Evolutionary conservation across 179 eudicot species (phyloP).

Genomic region (Beta corolliflora): DNA sequence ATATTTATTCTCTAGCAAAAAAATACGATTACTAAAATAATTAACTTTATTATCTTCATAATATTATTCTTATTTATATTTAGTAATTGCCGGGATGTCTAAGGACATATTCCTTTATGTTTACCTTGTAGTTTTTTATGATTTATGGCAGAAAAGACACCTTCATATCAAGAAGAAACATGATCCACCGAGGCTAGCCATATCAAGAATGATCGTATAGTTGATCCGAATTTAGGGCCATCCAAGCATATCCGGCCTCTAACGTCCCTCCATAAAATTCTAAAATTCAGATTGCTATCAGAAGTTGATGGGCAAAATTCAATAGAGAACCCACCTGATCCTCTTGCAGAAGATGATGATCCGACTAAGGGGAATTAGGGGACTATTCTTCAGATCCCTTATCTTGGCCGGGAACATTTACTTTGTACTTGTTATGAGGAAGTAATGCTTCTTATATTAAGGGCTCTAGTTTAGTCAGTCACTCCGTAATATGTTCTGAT

Average conservation of each 20-base stretch:
- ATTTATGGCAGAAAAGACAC: slow-evolving; percentile 45
- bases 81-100: too few relatives aligned
- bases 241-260: slow-evolving; percentile 62
- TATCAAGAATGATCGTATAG: slow-evolving; percentile 33
- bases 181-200: slow-evolving; percentile 55
- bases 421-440: too few relatives aligned
- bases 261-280: slow-evolving; percentile 58
- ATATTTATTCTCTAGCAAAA: too few relatives aligned
- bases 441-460: not conserved
- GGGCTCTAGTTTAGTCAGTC: not conserved
- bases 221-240: slow-evolving; percentile 41
- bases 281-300: slow-evolving; percentile 50
- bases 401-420: not conserved
- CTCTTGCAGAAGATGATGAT: not conserved
- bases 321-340: slow-evolving; percentile 15
- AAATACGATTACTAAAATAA: too few relatives aligned
- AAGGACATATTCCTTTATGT: too few relatives aligned
- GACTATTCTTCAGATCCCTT: not conserved
- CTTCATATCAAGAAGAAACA: slow-evolving; percentile 47
- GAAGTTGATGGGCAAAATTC: slow-evolving; percentile 38
- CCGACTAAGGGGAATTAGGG: not conserved
- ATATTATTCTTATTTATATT: too few relatives aligned
- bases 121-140: slow-evolving; percentile 3
- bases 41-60: too few relatives aligned
- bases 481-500: not conserved